A percentile compares a stretch with the other conserved stretches of the same genome.
Conservation (phyloP, 1,284 basidiomycete genomes). For the Amylostereum chailletii region DNA sequence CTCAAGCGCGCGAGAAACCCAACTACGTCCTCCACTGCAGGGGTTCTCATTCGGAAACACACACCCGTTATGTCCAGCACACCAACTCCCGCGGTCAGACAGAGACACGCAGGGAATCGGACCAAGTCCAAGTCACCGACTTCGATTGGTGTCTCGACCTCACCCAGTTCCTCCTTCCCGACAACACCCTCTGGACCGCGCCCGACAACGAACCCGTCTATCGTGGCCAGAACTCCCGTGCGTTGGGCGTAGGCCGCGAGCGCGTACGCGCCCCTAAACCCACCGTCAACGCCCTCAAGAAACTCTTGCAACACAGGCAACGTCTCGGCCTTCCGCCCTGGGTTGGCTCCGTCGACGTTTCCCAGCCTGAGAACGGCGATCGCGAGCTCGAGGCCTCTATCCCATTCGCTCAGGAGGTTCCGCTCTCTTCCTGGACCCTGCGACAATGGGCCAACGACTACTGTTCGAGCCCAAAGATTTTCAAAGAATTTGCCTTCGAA, state of each 20-base stretch:
- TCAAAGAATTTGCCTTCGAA: constrained; percentile 60
- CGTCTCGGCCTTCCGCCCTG: constrained; percentile 30
- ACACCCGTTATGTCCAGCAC: constrained; percentile 36
- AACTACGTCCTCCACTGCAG: constrained; percentile 39
- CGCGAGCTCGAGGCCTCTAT: neutral
- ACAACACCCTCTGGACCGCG: constrained; percentile 41
- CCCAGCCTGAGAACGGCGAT: neutral
- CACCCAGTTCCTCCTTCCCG: constrained; percentile 20
- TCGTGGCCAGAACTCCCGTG: constrained; percentile 44
- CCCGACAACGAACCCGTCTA: constrained; percentile 43
- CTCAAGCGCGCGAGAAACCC: constrained; percentile 42
- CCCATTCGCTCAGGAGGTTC: constrained; percentile 17
- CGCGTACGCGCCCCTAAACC: too few species aligned
- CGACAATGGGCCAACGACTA: constrained; percentile 68
- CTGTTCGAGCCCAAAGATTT: constrained; percentile 44
- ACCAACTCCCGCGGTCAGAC: constrained; percentile 26
- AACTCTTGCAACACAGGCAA: neutral
- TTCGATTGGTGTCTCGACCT: constrained; percentile 60
- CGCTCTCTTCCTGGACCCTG: constrained; percentile 43
- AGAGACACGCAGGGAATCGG: constrained; percentile 28
- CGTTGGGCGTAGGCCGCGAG: constrained; percentile 26
- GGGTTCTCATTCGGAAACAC: constrained; percentile 53
- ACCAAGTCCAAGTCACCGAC: constrained; percentile 49
- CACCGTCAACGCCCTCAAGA: neutral
- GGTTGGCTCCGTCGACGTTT: constrained; percentile 18